A percentile compares a stretch with the other conserved stretches of the same genome.
Evolutionary conservation across 1,284 basidiomycete species (phyloP).

Genomic region (Inonotus hispidus): DNA sequence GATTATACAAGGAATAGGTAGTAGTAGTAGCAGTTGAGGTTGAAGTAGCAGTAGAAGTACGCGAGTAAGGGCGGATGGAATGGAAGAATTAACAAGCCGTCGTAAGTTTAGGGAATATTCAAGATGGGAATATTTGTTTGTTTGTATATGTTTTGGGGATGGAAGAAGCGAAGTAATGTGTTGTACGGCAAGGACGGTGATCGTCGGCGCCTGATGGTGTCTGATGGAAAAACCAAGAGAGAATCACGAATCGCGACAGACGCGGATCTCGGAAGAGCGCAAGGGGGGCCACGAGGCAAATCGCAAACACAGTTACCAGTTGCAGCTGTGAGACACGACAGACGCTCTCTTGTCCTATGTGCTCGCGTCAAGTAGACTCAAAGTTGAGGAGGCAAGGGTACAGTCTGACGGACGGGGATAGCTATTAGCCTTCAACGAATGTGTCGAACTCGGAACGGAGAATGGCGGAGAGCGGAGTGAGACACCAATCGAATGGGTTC

Average conservation of each 20-base stretch:
- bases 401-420: neutral
- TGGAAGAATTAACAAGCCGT: neutral
- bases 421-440: too few species aligned
- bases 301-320: too few species aligned
- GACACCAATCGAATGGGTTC: constrained; percentile 7
- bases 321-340: neutral
- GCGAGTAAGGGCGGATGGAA: neutral
- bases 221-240: neutral
- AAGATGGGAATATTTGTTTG: neutral
- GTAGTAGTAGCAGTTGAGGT: too few species aligned
- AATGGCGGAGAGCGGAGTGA: neutral
- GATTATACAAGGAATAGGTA: neutral
- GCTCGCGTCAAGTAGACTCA: neutral
- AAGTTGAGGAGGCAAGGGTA: neutral
- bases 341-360: neutral
- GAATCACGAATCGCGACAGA: neutral
- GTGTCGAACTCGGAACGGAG: too few species aligned
- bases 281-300: neutral
- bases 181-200: neutral
- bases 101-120: neutral
- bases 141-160: neutral
- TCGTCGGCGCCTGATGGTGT: constrained; percentile 2
- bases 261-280: neutral
- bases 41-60: too few species aligned
- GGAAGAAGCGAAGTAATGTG: neutral